phyloP scores from a whole-genome alignment of 2,329 filamentous ascomycete genomes.

The Plenodomus lindquistii region DNA sequence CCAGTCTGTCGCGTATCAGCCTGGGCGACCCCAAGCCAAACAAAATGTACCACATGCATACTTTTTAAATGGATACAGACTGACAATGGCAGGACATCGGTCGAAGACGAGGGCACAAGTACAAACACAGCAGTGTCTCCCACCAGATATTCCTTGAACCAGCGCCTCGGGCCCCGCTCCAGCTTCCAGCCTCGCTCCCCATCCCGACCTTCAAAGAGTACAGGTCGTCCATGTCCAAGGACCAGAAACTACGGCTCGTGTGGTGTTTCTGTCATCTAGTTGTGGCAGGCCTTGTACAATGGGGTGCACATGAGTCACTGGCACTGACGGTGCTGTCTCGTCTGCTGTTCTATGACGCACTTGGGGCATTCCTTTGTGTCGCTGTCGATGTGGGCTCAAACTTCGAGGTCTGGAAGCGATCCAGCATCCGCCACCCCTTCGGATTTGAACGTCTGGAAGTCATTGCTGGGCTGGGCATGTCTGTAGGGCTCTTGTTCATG shows the following conservation, averaged over 20 bases:
- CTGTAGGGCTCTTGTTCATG: conserved; percentile 95
- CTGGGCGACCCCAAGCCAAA: conserved; percentile 67
- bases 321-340: conserved; percentile 92
- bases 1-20: conserved; percentile 63
- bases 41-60: conserved; percentile 56
- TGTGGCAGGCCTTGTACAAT: conserved; percentile 82
- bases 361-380: conserved; percentile 88
- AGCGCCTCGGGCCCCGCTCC: conserved; percentile 79
- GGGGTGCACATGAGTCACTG: conserved; percentile 81
- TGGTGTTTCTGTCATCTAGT: conserved; percentile 91
- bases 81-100: conserved; percentile 71
- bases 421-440: conserved; percentile 91
- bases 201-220: conserved; percentile 89
- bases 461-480: conserved; percentile 92
- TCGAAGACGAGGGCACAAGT: conserved; percentile 91
- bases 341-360: conserved; percentile 91
- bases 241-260: conserved; percentile 79
- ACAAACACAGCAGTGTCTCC: conserved; percentile 95
- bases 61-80: conserved; percentile 1
- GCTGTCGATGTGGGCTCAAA: conserved; percentile 91
- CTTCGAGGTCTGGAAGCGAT: conserved; percentile 96
- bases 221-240: conserved; percentile 83
- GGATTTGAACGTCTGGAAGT: conserved; percentile 90
- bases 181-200: conserved; percentile 87
- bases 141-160: conserved; percentile 98